Base-by-base conservation (phyloP, 805 yeast species). In the Barnettozyma populi region DNA sequence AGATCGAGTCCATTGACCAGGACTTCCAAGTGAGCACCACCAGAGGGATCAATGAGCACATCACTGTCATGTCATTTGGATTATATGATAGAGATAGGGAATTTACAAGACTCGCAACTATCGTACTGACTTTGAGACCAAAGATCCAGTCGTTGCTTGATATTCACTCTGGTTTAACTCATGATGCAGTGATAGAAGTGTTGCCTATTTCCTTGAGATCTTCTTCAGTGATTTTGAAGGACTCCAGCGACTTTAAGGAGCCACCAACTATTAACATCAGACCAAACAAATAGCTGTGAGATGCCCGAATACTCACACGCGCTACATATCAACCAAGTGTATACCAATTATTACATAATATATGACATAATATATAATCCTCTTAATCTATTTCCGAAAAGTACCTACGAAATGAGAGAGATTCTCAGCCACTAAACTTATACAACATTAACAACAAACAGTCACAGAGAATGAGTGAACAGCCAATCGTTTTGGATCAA, bases 401-500 rank as follows among this genome's bases (percentile, higher is more conserved):
- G 21, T 35, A 19, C 37, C 21, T 18, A 16, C 23, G 21, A 35
- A 35, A 16, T 35, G 21, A 35, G 21, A 35, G 21, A 35, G 37
- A 35, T 18, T 35, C 37, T 16, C 21, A 29, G 32, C 32, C 32
- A 29, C 16, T 29, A 29, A 29, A 29, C 32, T n/a, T 7, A 4
- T 14, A 11, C n/a, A 29, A 14, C 23, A 35, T 14, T 20, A 35
- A 35, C 5, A 35, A 35, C 20, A 25, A n/a, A 31, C 36, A 32
- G 44, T 7, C 10, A 41, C 20, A 19, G 36, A 52, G 37, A 31
- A 59, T 59, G 63, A 52, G 51, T 31, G 56, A 52, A 38, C 56
- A 49, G 29, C 65, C 65, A 39, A 61, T 61, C 46, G 99, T 94
- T 59, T 87, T 94, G 58, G 99, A 94, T 72, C 98, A 94, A 73